Base-by-base conservation (phyloP, 2,329 filamentous ascomycete species). In the Hymenoscyphus repandus region DNA sequence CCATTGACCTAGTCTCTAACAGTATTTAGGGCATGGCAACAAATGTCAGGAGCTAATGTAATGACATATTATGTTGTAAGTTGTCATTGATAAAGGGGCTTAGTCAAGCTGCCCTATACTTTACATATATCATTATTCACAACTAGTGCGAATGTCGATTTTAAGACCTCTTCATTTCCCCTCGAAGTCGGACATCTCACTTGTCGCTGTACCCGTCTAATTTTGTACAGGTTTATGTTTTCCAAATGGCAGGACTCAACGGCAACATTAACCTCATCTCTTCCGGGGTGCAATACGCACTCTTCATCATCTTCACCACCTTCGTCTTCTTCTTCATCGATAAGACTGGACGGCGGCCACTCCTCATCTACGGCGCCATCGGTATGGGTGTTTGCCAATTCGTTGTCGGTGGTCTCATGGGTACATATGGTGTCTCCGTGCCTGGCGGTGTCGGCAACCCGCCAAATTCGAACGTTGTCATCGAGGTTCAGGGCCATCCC, bases 401-500 rank as follows among this genome's bases (percentile, higher is more conserved):
- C 51, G 66, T 74, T 12, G 72, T 76, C 7, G 74, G 71, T 13
- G 72, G 72, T 27, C 61, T 73, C 27, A 62, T 77, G 15, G 65
- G 69, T 7, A 62, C 63, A 4, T 65, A 73, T 46, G 73, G 73
- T 31, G 64, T 61, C 10, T 63, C 63, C 47, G 66, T 75, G 3
- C 72, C 73, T 1, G 68, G 60, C 5, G 74, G 73, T 32, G 70
- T 77, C 2, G 64, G 64, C 27, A 71, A 70, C 22, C 22, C 22
- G 22, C 22, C 22, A 43, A 61, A 78, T 52, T 55, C 64, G n/a
- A 82, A 80, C 58, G 73, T 82, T 15, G 66, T 75, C 46, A 76
- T 83, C 57, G 62, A 66, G 45, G 78, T 83, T 2, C 67, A 61
- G 0, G 80, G 77, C 15, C 53, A 70, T 0, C 72, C 78, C 11